Base-by-base conservation (phyloP, 345 rosid genomes). In the Kernera saxatilis region DNA sequence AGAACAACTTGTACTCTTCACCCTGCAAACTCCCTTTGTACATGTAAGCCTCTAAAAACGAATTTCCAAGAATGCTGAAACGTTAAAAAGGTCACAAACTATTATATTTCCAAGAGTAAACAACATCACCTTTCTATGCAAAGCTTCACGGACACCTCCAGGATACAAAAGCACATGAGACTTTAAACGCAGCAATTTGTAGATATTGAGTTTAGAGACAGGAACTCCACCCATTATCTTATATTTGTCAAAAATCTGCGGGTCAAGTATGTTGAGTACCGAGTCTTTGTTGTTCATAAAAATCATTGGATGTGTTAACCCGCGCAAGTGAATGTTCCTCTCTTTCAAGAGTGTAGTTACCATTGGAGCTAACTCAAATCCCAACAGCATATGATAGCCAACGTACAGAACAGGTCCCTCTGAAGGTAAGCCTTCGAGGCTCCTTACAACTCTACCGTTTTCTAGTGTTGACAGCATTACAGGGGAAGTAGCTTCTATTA, bases 111-210 rank as follows among this genome's bases (percentile, higher is more conserved):
- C 18, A 29, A n/a, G 5, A 5, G 21, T 21, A 13, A 7, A 9
- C n/a, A 23, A 40, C 17, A 37, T 49, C 75, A 92, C 94, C 94
- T 88, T 92, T 51, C 88, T 78, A 60, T 92, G 98, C 55, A 83
- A 78, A 56, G 89, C 96, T 81, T 89, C 98, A 18, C 96, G 96
- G 55, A 77, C 68, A 30, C 98, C 98, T 62, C 98, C 96, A 15
- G 98, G 98, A 74, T 89, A 92, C 58, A 88, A 65, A 48, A 92
- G 80, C 36, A 82, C 82, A 52, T 89, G 91, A 80, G 92, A 67
- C 75, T 86, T 88, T 18, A 78, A 78, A 21, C 88, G 78, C 11
- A 89, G 63, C 66, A 92, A 83, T 45, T 83, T 85, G 82, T 79
- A 89, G 13, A 89, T 71, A 51, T 76, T 82, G 36, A 46, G 25